Conservation (phyloP, 352 stramenopile species). For the Phytopythium mirpurense region DNA sequence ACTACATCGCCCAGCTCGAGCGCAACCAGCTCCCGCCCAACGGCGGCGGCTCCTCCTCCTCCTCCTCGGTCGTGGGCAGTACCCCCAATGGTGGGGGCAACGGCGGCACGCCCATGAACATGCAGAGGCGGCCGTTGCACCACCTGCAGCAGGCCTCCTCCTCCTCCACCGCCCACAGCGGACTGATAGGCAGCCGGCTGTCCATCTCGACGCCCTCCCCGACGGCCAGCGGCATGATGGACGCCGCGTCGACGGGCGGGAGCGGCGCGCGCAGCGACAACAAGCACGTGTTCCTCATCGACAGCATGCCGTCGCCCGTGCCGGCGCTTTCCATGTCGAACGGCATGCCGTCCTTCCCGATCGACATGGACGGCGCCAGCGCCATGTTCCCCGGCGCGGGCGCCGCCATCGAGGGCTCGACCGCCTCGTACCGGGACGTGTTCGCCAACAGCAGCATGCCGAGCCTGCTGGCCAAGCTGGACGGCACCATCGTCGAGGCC, state of each 20-base stretch:
- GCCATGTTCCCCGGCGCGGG: constrained; percentile 19
- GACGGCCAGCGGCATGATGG: constrained; percentile 6
- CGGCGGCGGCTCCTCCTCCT: too few species aligned
- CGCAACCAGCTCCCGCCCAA: constrained; percentile 38
- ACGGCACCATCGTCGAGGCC: constrained; percentile 75
- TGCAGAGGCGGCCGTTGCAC: constrained; percentile 20
- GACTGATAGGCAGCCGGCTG: constrained; percentile 19
- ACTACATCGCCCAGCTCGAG: constrained; percentile 78
- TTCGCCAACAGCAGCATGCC: constrained; percentile 79
- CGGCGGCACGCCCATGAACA: constrained; percentile 6
- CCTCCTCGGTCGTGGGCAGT: too few species aligned
- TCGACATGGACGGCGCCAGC: constrained; percentile 50
- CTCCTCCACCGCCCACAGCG: constrained; percentile 21
- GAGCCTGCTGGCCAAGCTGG: constrained; percentile 66
- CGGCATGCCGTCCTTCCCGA: constrained; percentile 48
- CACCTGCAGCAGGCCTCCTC: too few species aligned
- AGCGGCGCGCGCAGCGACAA: constrained; percentile 17
- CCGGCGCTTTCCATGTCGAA: constrained; percentile 60
- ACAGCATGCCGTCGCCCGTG: constrained; percentile 71
- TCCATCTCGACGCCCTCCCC: constrained; percentile 48
- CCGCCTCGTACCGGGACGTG: constrained; percentile 65
- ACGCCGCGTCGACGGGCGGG: constrained; percentile 2
- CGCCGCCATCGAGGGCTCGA: constrained; percentile 51
- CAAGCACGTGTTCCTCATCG: constrained; percentile 68
- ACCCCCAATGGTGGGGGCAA: too few species aligned